Evolutionary conservation across 345 rosid genomes (phyloP), one percentile per base, ranked within the genome.

Genomic region (Salix brachista): DNA sequence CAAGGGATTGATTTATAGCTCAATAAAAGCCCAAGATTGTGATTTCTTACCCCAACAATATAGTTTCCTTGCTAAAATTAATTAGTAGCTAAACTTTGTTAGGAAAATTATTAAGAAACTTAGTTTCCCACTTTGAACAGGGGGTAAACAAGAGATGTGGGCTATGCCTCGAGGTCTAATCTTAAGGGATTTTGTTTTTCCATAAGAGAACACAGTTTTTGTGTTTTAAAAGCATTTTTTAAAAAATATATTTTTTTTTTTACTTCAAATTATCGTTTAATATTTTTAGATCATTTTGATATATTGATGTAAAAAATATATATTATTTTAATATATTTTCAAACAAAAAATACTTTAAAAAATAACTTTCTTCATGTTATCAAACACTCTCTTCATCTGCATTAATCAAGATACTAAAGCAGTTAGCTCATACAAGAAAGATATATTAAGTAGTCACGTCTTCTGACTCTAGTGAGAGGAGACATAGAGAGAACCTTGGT

Each of bases 321-420:
- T 4, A 36, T 5, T 36, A 36, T 36, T 36, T 36, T 5, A 36
- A 36, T 36, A 36, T 36, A 36, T 36, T 5, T 36, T 36, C 37
- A 36, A 5, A 36, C 7, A 36, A 36, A 5, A 36, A 5, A 36
- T 36, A 36, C 1, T 36, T 36, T 36, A 36, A 36, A 36, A 36
- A 36, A 0, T 36, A 36, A 36, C 4, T 2, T 0, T 30, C 2
- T 2, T 2, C 37, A 0, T 36, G 1, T 36, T 5, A 36, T 36
- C 37, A 5, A 5, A 36, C 37, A 36, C 37, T 36, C 30, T 30
- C 42, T 52, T 56, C 36, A 30, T 44, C 69, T 8, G 70, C 42
- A 69, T 23, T 69, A 0, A 21, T 19, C 14, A 7, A 18, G 21
- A 8, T 2, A 56, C 5, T n/a, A n/a, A 56, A n/a, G 62, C 1